A percentile compares a stretch with the other conserved stretches of the same genome.
Evolutionary conservation across 768 basidiomycete genomes (phyloP).

Genomic region (Coprinopsis cinerea): DNA sequence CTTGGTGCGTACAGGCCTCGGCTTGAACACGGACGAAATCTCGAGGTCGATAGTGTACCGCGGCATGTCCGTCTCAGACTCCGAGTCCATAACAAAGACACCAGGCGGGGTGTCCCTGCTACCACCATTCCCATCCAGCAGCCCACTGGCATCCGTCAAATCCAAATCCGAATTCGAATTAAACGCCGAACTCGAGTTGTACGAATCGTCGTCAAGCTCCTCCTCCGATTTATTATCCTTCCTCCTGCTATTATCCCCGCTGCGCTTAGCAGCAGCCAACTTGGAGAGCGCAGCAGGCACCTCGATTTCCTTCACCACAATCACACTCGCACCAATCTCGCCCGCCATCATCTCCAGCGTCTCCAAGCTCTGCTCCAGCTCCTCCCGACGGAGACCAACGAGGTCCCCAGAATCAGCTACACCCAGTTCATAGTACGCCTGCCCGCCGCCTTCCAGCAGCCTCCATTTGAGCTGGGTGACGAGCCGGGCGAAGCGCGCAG

Average conservation of each 20-base stretch:
- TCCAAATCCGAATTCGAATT: conserved; percentile 35
- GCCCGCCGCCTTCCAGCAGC: conserved; percentile 76
- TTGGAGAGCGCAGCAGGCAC: conserved; percentile 52
- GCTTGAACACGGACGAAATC: conserved; percentile 69
- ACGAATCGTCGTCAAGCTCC: background rate
- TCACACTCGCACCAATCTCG: conserved; percentile 88
- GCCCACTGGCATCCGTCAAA: conserved; percentile 26
- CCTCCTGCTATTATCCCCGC: conserved; percentile 33
- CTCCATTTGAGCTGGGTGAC: conserved; percentile 97
- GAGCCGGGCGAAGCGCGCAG: conserved; percentile 72
- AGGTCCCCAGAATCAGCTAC: conserved; percentile 87
- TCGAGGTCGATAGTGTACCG: conserved; percentile 51
- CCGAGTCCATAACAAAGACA: conserved; percentile 47
- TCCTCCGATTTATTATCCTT: conserved; percentile 16
- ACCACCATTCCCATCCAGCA: background rate
- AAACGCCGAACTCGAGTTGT: conserved; percentile 16
- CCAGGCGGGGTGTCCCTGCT: conserved; percentile 17
- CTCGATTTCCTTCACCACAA: conserved; percentile 85
- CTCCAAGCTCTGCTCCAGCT: conserved; percentile 77
- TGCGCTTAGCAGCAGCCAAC: conserved; percentile 30
- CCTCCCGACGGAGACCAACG: conserved; percentile 65
- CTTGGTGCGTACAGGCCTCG: conserved; percentile 49
- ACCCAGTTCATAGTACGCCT: conserved; percentile 77
- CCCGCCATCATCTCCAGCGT: conserved; percentile 93
- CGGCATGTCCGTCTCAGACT: conserved; percentile 25